Evolutionary conservation across 306 rosid genomes (phyloP), one percentile per base, ranked within the genome.

Genomic region (Astragalus glycyphyllos): DNA sequence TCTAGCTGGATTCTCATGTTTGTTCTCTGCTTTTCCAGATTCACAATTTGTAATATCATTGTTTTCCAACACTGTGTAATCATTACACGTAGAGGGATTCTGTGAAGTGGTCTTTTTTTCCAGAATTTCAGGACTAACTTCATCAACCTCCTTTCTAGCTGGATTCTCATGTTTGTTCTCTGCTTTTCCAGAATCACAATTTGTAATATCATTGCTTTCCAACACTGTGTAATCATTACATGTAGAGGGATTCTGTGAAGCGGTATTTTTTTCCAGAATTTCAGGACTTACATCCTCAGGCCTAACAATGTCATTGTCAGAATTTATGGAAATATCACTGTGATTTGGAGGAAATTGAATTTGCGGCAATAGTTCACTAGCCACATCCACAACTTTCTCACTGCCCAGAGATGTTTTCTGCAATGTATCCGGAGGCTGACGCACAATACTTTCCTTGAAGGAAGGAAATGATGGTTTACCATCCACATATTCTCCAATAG

Each of bases 341-440:
- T 66, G 63, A 34, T 70, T 67, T 35, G 41, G 50, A 8, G 69
- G 78, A 12, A 38, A 40, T 45, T 69, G 67, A 64, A 13, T 50
- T 34, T 74, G 62, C n/a, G 80, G 71, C 77, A 76, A 75, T 58
- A 66, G 79, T 57, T 50, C 69, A 65, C 58, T 37, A 78, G 67
- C 54, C 73, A 59, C 68, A 74, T 66, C 58, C 20, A 44, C 71
- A 69, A 46, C 78, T 71, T 79, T 59, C 70, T 45, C 74, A 50
- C 58, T 42, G 38, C 34, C 35, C 26, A 51, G 0, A 29, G 75
- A 76, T 50, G 71, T 60, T 31, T 50, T 60, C 23, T 6, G 49
- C 31, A 55, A 23, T 45, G 29, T 51, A 58, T 78, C 46, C n/a
- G 65, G 50, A 29, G 69, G 54, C 38, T 42, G 71, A 63, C 46